phyloP scores from a whole-genome alignment of 2,329 filamentous ascomycete species.

The Ceratocystis alfenasii region DNA sequence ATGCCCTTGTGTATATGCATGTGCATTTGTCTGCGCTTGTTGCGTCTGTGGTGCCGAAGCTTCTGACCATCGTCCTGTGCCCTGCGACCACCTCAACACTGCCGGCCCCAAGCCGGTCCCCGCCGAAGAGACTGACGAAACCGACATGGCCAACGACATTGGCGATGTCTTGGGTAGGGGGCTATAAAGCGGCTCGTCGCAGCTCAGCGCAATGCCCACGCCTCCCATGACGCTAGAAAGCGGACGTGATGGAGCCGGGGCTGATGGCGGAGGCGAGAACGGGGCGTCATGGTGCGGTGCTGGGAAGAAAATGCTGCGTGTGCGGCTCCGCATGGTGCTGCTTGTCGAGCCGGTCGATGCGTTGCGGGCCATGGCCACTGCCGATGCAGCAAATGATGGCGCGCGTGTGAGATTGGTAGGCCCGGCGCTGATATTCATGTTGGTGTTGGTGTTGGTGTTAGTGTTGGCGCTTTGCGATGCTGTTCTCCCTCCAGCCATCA shows the following conservation, averaged over 20 bases:
- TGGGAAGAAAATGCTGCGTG: slow-evolving; percentile 16
- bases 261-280: slow-evolving; percentile 9
- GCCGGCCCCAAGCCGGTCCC: slow-evolving; percentile 1
- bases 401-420: background rate
- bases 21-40: background rate
- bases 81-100: slow-evolving; percentile 10
- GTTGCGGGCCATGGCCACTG: slow-evolving; percentile 12
- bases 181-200: slow-evolving; percentile 12
- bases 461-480: background rate
- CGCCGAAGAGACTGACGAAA: slow-evolving; percentile 10
- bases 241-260: background rate
- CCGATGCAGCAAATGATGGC: slow-evolving; percentile 12
- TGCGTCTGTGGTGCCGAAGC: background rate
- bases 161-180: slow-evolving; percentile 9
- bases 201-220: slow-evolving; percentile 15
- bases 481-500: slow-evolving; percentile 1
- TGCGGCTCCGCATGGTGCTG: background rate
- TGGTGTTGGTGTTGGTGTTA: background rate
- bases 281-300: slow-evolving; percentile 13
- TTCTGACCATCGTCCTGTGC: slow-evolving; percentile 9
- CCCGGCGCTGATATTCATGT: background rate
- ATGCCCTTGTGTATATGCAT: background rate
- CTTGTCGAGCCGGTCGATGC: slow-evolving; percentile 2
- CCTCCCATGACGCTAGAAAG: background rate
- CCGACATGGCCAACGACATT: slow-evolving; percentile 6